Base-by-base conservation (phyloP, 257 asterid species). In the Avicennia marina region DNA sequence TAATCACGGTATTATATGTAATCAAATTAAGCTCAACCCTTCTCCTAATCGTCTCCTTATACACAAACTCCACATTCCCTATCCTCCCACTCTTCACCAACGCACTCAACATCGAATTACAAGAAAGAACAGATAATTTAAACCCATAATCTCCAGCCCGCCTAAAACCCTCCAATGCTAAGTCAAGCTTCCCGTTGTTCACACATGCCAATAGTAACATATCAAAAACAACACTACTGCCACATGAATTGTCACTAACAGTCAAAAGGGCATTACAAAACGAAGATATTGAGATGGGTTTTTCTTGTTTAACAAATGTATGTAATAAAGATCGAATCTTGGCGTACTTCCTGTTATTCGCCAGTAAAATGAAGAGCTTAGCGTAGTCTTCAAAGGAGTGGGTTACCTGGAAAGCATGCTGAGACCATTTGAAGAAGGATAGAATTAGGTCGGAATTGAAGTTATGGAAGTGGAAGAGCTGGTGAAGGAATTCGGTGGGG, bases 131-230 rank as follows among this genome's bases (percentile, higher is more conserved):
- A 2, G 95, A 85, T 63, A 88, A 58, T 79, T 63, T 82, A 65
- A 75, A 67, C 67, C 86, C 94, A 48, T 91, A 83, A 74, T 86
- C 83, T 51, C 84, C 83, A 26, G 94, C 89, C 64, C 96, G 78
- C 58, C 52, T 75, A 62, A 91, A 91, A n/a, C 81, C 88, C 67
- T 85, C 95, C 27, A 83, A 27, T 21, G 95, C 95, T 45, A 81
- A 68, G 34, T 78, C 79, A 25, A 63, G 43, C 59, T 73, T 74
- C 53, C 63, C 72, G 60, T 65, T 76, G 38, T 56, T 50, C 64
- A 81, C 95, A 56, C 68, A 79, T 39, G 83, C 66, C 60, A 71
- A 65, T 33, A 83, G 31, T 67, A 88, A 63, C 82, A 85, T 83
- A 70, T 91, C 96, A 26, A 75, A 73, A 48, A 88, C 73, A 59